Evolutionary conservation across 306 rosid genomes (phyloP).

Genomic region (Medicago ruthenica): DNA sequence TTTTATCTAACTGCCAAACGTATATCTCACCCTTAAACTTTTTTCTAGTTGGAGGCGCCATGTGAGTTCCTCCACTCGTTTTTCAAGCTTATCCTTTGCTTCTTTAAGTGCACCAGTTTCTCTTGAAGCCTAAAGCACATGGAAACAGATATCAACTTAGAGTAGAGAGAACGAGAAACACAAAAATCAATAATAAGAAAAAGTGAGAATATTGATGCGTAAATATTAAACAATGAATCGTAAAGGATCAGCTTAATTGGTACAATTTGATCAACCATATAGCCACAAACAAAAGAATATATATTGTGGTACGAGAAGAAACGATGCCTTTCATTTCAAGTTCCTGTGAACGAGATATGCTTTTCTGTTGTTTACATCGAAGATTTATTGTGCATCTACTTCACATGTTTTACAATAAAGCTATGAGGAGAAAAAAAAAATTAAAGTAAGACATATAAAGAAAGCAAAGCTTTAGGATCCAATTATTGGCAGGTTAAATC

Average conservation of each 20-base stretch:
- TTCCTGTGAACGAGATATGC: background rate
- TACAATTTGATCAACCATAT: slow-evolving; percentile 16
- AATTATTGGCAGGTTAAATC: slow-evolving; percentile 16
- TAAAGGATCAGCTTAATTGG: slow-evolving; percentile 25
- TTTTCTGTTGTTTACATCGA: slow-evolving; percentile 5
- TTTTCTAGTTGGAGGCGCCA: slow-evolving; percentile 92
- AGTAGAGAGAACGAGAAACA: slow-evolving; percentile 23
- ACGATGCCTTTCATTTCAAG: background rate
- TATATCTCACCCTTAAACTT: slow-evolving; percentile 72
- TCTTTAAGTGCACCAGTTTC: slow-evolving; percentile 93
- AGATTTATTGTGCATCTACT: background rate
- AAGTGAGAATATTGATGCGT: slow-evolving; percentile 14
- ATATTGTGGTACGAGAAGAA: background rate
- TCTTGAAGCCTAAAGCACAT: slow-evolving; percentile 72
- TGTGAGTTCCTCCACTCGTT: slow-evolving; percentile 84
- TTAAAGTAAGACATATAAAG: slow-evolving; percentile 13
- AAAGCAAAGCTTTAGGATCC: slow-evolving; percentile 30
- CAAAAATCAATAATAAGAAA: background rate
- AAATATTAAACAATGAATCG: slow-evolving; percentile 23
- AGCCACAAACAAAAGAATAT: background rate
- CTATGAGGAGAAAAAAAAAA: background rate
- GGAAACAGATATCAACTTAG: slow-evolving; percentile 39
- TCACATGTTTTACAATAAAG: background rate
- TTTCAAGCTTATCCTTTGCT: slow-evolving; percentile 84
- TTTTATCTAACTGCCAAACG: slow-evolving; percentile 35